These are phyloP conservation scores for Lentinula novae-zelandiae DNA, from an alignment of 1,284 basidiomycete species.

Conservation along the genomic window DNA sequence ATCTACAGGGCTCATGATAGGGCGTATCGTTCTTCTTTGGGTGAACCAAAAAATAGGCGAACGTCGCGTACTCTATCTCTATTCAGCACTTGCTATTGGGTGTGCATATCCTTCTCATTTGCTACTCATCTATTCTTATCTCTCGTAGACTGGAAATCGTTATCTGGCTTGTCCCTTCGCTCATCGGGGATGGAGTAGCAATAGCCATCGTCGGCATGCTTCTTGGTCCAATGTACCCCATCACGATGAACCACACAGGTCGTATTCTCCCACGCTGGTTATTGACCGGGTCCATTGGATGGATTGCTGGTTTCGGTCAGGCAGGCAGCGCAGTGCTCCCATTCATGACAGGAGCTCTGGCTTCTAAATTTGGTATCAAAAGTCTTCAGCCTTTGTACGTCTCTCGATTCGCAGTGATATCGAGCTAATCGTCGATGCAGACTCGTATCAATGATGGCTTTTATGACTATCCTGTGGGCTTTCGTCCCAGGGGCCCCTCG, in stretches of 20 bases:
- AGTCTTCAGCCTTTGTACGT: conserved; percentile 58
- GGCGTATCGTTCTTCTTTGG: conserved; percentile 54
- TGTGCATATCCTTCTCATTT: conserved; percentile 25
- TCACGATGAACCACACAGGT: conserved; percentile 57
- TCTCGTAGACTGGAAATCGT: conserved; percentile 48
- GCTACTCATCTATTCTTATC: neutral
- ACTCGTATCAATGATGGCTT: conserved; percentile 35
- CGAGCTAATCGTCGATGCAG: conserved; percentile 17
- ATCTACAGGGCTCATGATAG: conserved; percentile 47
- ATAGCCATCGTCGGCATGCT: conserved; percentile 56
- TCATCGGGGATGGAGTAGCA: conserved; percentile 57
- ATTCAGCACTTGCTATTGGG: conserved; percentile 49
- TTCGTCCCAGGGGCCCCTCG: conserved; percentile 22
- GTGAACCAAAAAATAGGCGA: conserved; percentile 48
- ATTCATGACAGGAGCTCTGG: conserved; percentile 57
- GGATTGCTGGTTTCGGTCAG: conserved; percentile 64
- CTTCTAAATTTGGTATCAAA: conserved; percentile 50
- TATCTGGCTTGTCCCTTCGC: conserved; percentile 60
- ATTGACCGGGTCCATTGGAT: conserved; percentile 63
- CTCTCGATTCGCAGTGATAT: neutral
- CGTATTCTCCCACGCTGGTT: conserved; percentile 59
- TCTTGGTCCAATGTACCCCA: conserved; percentile 63
- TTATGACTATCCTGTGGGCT: conserved; percentile 33
- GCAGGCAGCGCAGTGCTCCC: conserved; percentile 66
- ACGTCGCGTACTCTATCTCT: conserved; percentile 39